A percentile compares a stretch with the other conserved stretches of the same genome.
phyloP scores from a whole-genome alignment of 352 stramenopile genomes.

The Pythium apleroticum region DNA sequence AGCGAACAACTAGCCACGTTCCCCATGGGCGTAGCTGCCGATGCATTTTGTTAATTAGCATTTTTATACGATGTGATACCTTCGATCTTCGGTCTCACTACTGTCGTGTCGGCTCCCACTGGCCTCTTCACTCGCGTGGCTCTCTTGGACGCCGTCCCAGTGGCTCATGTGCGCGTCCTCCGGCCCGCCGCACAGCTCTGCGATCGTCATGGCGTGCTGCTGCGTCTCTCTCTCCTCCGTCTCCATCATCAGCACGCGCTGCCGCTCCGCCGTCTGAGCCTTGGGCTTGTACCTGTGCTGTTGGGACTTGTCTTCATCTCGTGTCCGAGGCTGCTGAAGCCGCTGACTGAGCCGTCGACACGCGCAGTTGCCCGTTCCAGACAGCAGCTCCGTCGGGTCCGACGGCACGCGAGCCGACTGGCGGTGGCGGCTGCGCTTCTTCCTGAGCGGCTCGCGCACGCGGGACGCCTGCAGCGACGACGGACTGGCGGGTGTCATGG shows the following conservation, averaged over 20 bases:
- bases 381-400: conserved; percentile 18
- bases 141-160: background rate
- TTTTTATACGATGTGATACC: background rate
- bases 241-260: background rate
- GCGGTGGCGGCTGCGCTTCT: background rate
- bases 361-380: conserved; percentile 23
- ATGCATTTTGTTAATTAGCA: background rate
- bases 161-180: background rate
- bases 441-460: background rate
- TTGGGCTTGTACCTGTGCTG: background rate
- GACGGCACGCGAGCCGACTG: background rate
- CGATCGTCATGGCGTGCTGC: background rate
- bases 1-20: background rate
- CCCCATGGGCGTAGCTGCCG: too few species aligned
- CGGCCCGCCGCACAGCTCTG: background rate
- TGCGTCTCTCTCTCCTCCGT: background rate
- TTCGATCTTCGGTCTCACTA: background rate
- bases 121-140: background rate
- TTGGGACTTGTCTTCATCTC: background rate
- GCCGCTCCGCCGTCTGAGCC: background rate
- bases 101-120: background rate
- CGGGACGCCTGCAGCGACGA: background rate
- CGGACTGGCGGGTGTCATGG: background rate
- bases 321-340: conserved; percentile 18
- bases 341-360: conserved; percentile 45